Evolutionary conservation across 2,329 filamentous ascomycete genomes (phyloP).

Genomic region (Paraphoma chrysanthemicola): DNA sequence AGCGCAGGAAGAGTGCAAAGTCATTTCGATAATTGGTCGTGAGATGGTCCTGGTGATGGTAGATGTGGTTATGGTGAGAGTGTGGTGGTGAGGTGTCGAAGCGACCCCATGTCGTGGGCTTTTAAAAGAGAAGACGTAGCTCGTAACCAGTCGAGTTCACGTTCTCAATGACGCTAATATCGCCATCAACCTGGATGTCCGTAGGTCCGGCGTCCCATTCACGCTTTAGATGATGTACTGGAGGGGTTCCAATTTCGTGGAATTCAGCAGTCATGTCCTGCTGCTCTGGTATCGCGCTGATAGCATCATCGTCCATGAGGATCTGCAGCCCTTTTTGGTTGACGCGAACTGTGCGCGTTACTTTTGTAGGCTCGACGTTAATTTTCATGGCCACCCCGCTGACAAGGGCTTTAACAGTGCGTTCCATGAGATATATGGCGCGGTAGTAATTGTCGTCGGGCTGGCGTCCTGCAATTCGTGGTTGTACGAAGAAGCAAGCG

Average conservation of each 20-base stretch:
- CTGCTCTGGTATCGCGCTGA: slow-evolving; percentile 83
- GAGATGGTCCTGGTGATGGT: slow-evolving; percentile 8
- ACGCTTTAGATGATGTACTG: slow-evolving; percentile 55
- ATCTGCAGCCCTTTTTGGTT: slow-evolving; percentile 79
- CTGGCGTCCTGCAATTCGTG: slow-evolving; percentile 57
- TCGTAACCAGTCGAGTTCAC: slow-evolving; percentile 56
- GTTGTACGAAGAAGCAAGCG: slow-evolving; percentile 86
- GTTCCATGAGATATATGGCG: slow-evolving; percentile 83
- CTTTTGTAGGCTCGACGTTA: slow-evolving; percentile 74
- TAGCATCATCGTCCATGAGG: slow-evolving; percentile 88
- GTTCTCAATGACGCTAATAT: slow-evolving; percentile 52
- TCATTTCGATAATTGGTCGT: slow-evolving; percentile 38
- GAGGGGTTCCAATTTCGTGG: slow-evolving; percentile 64
- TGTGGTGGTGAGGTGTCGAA: slow-evolving; percentile 11
- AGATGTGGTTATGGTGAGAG: slow-evolving; percentile 6
- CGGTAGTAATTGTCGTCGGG: slow-evolving; percentile 73
- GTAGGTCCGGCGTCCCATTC: slow-evolving; percentile 60
- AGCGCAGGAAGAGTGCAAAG: slow-evolving; percentile 40
- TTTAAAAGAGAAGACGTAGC: slow-evolving; percentile 56
- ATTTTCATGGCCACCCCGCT: slow-evolving; percentile 78
- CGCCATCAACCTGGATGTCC: slow-evolving; percentile 58
- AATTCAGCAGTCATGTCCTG: slow-evolving; percentile 84
- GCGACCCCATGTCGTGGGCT: not conserved
- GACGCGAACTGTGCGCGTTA: slow-evolving; percentile 75
- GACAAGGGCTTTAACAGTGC: slow-evolving; percentile 77